A percentile compares a stretch with the other conserved stretches of the same genome.
phyloP scores from a whole-genome alignment of 2,329 filamentous ascomycete species.

The Paecilomyces sp. region DNA sequence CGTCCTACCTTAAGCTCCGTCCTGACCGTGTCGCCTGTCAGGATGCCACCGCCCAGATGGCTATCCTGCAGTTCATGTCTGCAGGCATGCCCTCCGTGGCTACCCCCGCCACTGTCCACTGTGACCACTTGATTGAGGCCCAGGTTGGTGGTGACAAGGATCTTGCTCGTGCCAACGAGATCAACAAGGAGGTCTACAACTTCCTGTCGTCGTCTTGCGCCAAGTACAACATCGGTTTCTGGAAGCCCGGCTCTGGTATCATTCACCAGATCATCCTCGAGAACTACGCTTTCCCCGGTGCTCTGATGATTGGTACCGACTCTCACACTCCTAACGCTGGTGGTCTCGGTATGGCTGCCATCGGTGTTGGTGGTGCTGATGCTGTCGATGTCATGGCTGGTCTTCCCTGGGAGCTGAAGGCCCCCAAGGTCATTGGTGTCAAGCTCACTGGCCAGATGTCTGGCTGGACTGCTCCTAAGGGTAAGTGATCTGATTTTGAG shows the following conservation, averaged over 20 bases:
- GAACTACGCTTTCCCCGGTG: constrained; percentile 99
- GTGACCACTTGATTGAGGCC: constrained; percentile 98
- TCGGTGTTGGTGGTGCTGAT: constrained; percentile 96
- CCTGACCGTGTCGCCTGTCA: constrained; percentile 98
- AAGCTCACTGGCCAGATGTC: constrained; percentile 83
- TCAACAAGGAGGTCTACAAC: constrained; percentile 99
- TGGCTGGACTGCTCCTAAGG: constrained; percentile 92
- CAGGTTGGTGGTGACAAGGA: constrained; percentile 91
- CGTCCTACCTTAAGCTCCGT: constrained; percentile 91
- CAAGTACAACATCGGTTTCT: constrained; percentile 99
- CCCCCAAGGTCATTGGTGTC: constrained; percentile 93
- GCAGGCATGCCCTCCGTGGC: constrained; percentile 93
- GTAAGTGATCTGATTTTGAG: constrained; percentile 40
- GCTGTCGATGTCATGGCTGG: constrained; percentile 98
- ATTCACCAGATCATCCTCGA: constrained; percentile 98
- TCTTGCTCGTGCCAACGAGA: constrained; percentile 78
- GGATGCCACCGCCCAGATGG: constrained; percentile 99
- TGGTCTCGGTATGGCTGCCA: constrained; percentile 89
- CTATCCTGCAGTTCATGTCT: constrained; percentile 99
- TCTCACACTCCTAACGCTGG: constrained; percentile 96
- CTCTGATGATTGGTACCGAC: constrained; percentile 94
- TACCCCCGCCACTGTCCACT: constrained; percentile 93
- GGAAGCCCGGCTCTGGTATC: constrained; percentile 96
- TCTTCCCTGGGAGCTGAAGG: constrained; percentile 96
- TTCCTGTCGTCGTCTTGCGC: constrained; percentile 90